These are phyloP conservation scores for Fusarium continuum DNA, from an alignment of 2,329 filamentous ascomycete genomes.

Conservation along the genomic window DNA sequence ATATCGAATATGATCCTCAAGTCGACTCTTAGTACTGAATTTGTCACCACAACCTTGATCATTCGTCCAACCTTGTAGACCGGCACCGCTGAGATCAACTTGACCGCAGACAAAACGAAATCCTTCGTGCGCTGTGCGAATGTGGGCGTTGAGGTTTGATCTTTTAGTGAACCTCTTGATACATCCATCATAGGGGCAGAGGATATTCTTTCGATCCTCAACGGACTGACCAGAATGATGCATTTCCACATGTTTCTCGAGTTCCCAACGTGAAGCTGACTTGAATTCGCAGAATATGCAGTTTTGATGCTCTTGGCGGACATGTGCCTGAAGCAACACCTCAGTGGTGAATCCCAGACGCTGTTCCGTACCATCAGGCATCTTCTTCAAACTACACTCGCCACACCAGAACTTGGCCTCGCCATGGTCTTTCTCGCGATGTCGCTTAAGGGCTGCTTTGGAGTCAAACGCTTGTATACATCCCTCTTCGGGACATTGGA, in stretches of 20 bases:
- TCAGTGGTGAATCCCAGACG: slow-evolving; percentile 75
- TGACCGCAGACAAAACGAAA: slow-evolving; percentile 82
- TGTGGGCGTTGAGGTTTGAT: slow-evolving; percentile 84
- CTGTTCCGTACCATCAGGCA: slow-evolving; percentile 52
- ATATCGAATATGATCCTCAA: slow-evolving; percentile 86
- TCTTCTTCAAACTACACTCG: slow-evolving; percentile 65
- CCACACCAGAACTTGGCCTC: slow-evolving; percentile 79
- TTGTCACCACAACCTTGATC: slow-evolving; percentile 76
- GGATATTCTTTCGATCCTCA: slow-evolving; percentile 70
- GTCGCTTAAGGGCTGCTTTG: slow-evolving; percentile 73
- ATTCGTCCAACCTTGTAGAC: slow-evolving; percentile 71
- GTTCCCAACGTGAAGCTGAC: slow-evolving; percentile 71
- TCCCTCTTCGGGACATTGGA: slow-evolving; percentile 67
- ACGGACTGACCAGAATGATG: slow-evolving; percentile 72
- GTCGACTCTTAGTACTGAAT: slow-evolving; percentile 78
- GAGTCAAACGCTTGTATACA: slow-evolving; percentile 80
- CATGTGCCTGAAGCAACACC: slow-evolving; percentile 75
- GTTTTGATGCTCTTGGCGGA: slow-evolving; percentile 75
- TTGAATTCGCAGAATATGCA: slow-evolving; percentile 79
- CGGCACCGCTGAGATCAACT: slow-evolving; percentile 65
- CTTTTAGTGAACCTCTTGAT: slow-evolving; percentile 80
- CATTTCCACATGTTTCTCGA: slow-evolving; percentile 81
- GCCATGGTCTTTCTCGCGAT: slow-evolving; percentile 75
- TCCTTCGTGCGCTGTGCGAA: slow-evolving; percentile 80
- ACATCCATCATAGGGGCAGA: slow-evolving; percentile 75